Percentiles rank a stretch among this genome's conserved stretches.
Evolutionary conservation across 2,329 filamentous ascomycete species (phyloP).

Genomic region (Scytalidium sp.): DNA sequence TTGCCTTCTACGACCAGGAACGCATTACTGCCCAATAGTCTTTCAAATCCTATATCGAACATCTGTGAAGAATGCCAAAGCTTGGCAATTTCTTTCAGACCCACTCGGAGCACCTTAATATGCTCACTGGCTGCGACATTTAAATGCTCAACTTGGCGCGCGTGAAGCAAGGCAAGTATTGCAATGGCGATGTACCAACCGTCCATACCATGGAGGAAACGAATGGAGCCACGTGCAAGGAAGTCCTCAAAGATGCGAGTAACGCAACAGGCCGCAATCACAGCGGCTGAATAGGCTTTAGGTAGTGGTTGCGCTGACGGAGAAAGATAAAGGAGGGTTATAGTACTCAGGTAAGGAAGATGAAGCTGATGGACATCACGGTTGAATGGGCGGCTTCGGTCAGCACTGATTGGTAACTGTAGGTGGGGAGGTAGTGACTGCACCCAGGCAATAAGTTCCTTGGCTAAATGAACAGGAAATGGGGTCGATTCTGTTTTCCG

Average conservation of each 20-base stretch:
- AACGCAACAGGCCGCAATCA: constrained; percentile 36
- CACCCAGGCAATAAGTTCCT: constrained; percentile 34
- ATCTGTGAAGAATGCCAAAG: too few relatives aligned
- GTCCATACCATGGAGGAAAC: constrained; percentile 40
- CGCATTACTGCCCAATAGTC: too few relatives aligned
- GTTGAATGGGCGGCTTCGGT: constrained; percentile 31
- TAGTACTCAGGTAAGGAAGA: constrained; percentile 38
- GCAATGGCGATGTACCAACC: constrained; percentile 41
- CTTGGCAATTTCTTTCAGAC: constrained; percentile 30
- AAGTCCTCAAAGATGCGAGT: constrained; percentile 36
- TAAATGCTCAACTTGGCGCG: constrained; percentile 29
- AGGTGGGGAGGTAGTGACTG: constrained; percentile 31
- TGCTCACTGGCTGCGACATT: constrained; percentile 29
- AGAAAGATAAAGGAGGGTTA: constrained; percentile 37
- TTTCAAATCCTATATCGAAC: too few relatives aligned
- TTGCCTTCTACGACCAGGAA: too few relatives aligned
- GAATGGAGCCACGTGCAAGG: constrained; percentile 33
- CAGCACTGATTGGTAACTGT: constrained; percentile 28
- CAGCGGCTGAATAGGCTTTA: constrained; percentile 32
- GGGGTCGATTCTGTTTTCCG: constrained; percentile 16
- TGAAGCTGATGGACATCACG: constrained; percentile 39
- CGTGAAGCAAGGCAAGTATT: constrained; percentile 38
- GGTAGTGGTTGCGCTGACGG: constrained; percentile 33
- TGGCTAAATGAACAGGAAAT: constrained; percentile 25
- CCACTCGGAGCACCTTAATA: constrained; percentile 28